Evolutionary conservation across 164 flowering plant genomes (phyloP).

Genomic region (Sextonia rubra): DNA sequence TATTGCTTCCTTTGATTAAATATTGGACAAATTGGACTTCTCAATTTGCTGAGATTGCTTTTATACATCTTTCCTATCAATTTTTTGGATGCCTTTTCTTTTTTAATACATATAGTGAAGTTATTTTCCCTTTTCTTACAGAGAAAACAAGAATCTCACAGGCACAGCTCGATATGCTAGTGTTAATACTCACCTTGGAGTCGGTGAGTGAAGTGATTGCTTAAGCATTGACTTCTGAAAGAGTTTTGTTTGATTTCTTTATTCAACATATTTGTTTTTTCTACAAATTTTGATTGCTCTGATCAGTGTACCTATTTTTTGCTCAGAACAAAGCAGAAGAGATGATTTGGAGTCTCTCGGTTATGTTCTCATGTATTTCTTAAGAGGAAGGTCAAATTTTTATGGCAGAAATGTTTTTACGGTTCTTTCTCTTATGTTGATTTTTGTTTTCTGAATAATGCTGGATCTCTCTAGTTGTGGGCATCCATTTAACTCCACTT

Average conservation of each 20-base stretch:
- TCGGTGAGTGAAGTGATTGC: constrained; percentile 45
- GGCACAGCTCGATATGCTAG: constrained; percentile 89
- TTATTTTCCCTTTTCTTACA: constrained; percentile 11
- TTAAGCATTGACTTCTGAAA: constrained; percentile 15
- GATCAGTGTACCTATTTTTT: not conserved
- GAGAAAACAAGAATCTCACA: constrained; percentile 79
- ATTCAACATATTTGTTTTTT: not conserved
- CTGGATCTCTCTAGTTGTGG: not conserved
- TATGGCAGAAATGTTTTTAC: not conserved
- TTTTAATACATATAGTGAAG: no score
- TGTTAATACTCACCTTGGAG: constrained; percentile 77
- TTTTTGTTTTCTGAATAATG: not conserved
- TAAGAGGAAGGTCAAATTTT: constrained; percentile 61
- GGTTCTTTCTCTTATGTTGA: not conserved
- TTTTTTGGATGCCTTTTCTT: no score
- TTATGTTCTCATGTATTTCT: constrained; percentile 78
- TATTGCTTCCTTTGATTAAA: no score
- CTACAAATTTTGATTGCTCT: not conserved
- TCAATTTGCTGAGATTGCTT: no score
- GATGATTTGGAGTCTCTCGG: constrained; percentile 87
- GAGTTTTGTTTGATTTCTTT: constrained; percentile 17
- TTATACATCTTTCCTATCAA: no score
- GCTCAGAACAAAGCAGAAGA: constrained; percentile 78
- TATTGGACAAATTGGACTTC: no score
- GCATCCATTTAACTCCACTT: not conserved